Conservation (phyloP, 495 filamentous ascomycete genomes). For the Penicillium roqueforti region DNA sequence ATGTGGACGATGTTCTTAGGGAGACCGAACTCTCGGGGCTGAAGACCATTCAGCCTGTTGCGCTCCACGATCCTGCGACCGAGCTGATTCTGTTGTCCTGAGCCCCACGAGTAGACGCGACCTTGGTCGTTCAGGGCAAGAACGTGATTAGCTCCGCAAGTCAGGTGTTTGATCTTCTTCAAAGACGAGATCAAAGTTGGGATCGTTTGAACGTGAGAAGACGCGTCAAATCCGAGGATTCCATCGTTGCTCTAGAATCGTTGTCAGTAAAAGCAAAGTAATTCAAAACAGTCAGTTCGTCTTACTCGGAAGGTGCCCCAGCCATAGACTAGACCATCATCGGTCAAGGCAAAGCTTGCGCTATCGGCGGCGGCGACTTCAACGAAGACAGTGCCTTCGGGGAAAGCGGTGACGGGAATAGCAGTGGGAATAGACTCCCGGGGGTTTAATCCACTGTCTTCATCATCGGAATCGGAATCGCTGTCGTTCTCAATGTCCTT, state of each 20-base stretch:
- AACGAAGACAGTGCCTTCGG: constrained; percentile 52
- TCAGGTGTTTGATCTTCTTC: constrained; percentile 54
- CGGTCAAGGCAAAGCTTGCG: constrained; percentile 60
- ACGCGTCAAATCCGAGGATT: constrained; percentile 51
- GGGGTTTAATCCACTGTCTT: constrained; percentile 58
- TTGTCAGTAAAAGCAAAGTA: constrained; percentile 16
- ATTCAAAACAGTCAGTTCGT: background rate
- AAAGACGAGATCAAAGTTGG: constrained; percentile 50
- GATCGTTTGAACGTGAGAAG: constrained; percentile 38
- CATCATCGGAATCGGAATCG: constrained; percentile 49
- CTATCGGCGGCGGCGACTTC: constrained; percentile 62
- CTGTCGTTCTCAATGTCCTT: constrained; percentile 58
- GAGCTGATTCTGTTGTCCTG: constrained; percentile 60
- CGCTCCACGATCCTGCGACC: constrained; percentile 59
- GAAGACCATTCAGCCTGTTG: constrained; percentile 52
- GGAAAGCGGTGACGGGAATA: constrained; percentile 50
- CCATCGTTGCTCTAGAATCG: constrained; percentile 51
- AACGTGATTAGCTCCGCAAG: constrained; percentile 58
- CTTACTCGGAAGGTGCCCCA: constrained; percentile 70
- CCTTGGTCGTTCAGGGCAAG: constrained; percentile 56
- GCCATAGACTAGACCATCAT: constrained; percentile 62
- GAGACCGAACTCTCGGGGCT: constrained; percentile 65
- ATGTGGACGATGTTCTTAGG: constrained; percentile 55
- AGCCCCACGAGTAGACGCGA: constrained; percentile 59
- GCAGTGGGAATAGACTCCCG: constrained; percentile 54